Conservation (phyloP, 2,329 filamentous ascomycete genomes). For the Westerdykella sp. region DNA sequence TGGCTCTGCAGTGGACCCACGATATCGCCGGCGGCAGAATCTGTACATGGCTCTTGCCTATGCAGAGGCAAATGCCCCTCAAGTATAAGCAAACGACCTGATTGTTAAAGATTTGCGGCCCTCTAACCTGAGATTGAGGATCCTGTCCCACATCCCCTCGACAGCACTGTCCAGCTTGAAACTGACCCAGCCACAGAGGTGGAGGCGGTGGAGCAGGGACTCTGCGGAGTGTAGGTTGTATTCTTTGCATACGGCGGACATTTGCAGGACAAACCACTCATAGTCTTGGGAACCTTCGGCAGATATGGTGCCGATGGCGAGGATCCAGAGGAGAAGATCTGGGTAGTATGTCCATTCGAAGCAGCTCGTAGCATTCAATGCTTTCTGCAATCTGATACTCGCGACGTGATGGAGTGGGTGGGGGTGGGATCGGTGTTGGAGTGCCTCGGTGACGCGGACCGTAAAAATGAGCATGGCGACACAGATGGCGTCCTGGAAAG, state of each 20-base stretch:
- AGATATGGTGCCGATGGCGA: slow-evolving; percentile 32
- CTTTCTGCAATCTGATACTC: slow-evolving; percentile 30
- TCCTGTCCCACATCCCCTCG: slow-evolving; percentile 24
- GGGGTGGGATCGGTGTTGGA: slow-evolving; percentile 18
- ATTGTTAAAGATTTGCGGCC: slow-evolving; percentile 21
- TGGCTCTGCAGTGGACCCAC: slow-evolving; percentile 27
- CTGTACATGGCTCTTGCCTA: slow-evolving; percentile 25
- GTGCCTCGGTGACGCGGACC: slow-evolving; percentile 30
- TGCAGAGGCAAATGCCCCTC: slow-evolving; percentile 8
- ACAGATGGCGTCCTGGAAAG: slow-evolving; percentile 34
- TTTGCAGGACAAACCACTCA: slow-evolving; percentile 30
- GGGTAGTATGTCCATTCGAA: slow-evolving; percentile 28
- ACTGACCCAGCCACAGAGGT: slow-evolving; percentile 33
- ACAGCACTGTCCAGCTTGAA: slow-evolving; percentile 33
- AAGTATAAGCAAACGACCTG: slow-evolving; percentile 30
- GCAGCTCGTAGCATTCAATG: slow-evolving; percentile 29
- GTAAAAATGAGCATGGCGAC: slow-evolving; percentile 34
- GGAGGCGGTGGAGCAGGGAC: slow-evolving; percentile 24
- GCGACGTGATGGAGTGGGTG: slow-evolving; percentile 28
- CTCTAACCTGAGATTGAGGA: slow-evolving; percentile 33
- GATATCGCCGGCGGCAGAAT: slow-evolving; percentile 7
- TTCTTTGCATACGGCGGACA: slow-evolving; percentile 27
- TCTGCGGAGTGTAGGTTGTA: slow-evolving; percentile 24
- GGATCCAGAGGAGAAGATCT: slow-evolving; percentile 34
- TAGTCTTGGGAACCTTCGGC: slow-evolving; percentile 27